Evolutionary conservation across 78 protist genomes (phyloP), one percentile per base, ranked within the genome.

Genomic region (Dictyostelium purpureum): DNA sequence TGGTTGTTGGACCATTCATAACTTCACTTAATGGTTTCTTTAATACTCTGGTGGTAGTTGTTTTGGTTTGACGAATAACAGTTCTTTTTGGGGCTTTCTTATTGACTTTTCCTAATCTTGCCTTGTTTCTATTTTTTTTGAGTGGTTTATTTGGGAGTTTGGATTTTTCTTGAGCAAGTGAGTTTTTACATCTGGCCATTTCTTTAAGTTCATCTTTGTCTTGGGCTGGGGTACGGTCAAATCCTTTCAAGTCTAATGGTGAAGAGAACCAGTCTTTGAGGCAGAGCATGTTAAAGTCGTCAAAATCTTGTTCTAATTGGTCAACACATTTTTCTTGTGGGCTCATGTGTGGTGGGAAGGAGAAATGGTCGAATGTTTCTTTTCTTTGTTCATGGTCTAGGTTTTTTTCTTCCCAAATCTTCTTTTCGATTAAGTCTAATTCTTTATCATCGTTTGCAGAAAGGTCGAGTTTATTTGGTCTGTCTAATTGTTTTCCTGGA

Each of bases 391-490:
- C 81, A 14, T 33, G 1, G 5, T n/a, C 28, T 14, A 75, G 66
- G 1, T 35, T 47, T 5, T 42, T 31, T 4, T 47, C 81, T 21
- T 33, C 18, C 38, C 52, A 28, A 33, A 33, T 33, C 52, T 52
- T 51, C n/a, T 26, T 19, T 52, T 75, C 81, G 0, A 40, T 18
- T 0, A 19, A n/a, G 35, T 52, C 51, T 24, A 77, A 57, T 40
- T 35, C 49, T 33, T n/a, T 31, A n/a, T 77, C 85, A 35, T 77
- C 85, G 4, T 37, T 28, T 0, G 38, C 12, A 0, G 85, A 40
- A 6, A 85, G 11, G 35, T 85, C 92, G 14, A 18, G 63, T 59
- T 77, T 52, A 11, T 85, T 85, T 37, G 92, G 92, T 56, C 92
- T 59, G 1, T 73, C 83, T 0, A 85, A 51, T 45, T 59, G 74